Evolutionary conservation across 148 eudicot genomes (phyloP), one percentile per base, ranked within the genome.

Genomic region (Amaranthus hypochondriacus): DNA sequence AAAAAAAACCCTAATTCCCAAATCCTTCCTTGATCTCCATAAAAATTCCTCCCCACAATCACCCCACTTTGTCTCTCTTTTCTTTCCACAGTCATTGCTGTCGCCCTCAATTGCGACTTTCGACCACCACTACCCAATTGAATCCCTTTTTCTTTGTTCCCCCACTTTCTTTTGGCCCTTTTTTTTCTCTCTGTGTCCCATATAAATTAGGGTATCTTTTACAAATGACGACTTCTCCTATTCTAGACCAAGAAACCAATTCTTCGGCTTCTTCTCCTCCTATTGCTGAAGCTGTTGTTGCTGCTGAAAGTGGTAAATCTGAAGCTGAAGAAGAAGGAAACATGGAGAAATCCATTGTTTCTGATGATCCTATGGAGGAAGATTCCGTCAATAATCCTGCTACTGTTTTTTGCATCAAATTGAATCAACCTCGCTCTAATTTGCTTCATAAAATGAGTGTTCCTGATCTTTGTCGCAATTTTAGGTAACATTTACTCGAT

Each of bases 381-480:
- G 82, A 21, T 74, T 56, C 70, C 53, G 81, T 44, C 14, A 84
- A 78, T 71, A 86, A 75, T n/a, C 72, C 90, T 5, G 93, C 96
- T 15, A 88, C 89, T 49, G 98, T 94, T n/a, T 94, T 94, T 64
- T 89, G 88, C 76, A 90, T 94, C 76, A 78, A 84, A 74, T 86
- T 94, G 74, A 94, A 88, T 76, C 97, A 94, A 75, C 97, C 97
- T 0, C 81, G 84, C 72, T 87, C 93, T 6, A 88, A 88, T 88
- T 92, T 94, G 86, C 75, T 81, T 71, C 93, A 91, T 54, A 94
- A 90, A 71, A 94, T 94, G 98, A 91, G 93, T 64, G 98, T 94
- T 75, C 98, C 98, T 55, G 97, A 94, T 58, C 97, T 94, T 9
- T 94, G 98, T 83, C 91, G 98, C 57, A 94, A 89, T 84, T 94